A percentile compares a stretch with the other conserved stretches of the same genome.
Conservation (phyloP, 306 rosid genomes). For the Carpinus fangiana region DNA sequence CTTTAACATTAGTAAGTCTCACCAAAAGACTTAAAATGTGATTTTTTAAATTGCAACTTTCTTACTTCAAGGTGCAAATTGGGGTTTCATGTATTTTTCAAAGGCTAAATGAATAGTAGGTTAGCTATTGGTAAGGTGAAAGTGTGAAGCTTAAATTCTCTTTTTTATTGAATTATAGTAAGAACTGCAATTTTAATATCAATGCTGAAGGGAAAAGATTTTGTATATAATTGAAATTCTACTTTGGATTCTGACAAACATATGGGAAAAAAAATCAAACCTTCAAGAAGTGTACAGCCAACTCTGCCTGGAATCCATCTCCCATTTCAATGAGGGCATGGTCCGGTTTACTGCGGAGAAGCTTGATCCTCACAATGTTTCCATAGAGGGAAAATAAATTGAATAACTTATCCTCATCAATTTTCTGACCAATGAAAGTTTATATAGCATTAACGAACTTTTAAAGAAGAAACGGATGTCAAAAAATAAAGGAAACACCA, state of each 20-base stretch:
- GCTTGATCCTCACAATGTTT: slow-evolving; percentile 89
- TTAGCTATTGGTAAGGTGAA: too few species aligned
- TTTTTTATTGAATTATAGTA: neutral
- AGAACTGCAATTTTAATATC: neutral
- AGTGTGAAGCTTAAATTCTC: neutral
- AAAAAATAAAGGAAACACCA: slow-evolving; percentile 26
- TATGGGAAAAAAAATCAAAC: slow-evolving; percentile 43
- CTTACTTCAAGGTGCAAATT: neutral
- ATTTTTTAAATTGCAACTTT: neutral
- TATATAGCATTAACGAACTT: neutral
- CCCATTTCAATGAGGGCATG: slow-evolving; percentile 99
- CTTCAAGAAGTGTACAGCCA: slow-evolving; percentile 96
- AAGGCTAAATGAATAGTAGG: neutral
- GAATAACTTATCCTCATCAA: slow-evolving; percentile 94
- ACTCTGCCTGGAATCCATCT: slow-evolving; percentile 96
- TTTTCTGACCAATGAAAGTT: slow-evolving; percentile 49
- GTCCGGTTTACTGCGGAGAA: slow-evolving; percentile 93
- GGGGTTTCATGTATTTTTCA: neutral
- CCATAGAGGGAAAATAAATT: slow-evolving; percentile 97
- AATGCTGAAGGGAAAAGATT: neutral
- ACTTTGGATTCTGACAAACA: slow-evolving; percentile 1
- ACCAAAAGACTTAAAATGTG: neutral
- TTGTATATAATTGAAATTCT: neutral
- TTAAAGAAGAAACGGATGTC: neutral
- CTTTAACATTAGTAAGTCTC: neutral